phyloP scores from a whole-genome alignment of 2,329 filamentous ascomycete species.

The Botrytis deweyae region DNA sequence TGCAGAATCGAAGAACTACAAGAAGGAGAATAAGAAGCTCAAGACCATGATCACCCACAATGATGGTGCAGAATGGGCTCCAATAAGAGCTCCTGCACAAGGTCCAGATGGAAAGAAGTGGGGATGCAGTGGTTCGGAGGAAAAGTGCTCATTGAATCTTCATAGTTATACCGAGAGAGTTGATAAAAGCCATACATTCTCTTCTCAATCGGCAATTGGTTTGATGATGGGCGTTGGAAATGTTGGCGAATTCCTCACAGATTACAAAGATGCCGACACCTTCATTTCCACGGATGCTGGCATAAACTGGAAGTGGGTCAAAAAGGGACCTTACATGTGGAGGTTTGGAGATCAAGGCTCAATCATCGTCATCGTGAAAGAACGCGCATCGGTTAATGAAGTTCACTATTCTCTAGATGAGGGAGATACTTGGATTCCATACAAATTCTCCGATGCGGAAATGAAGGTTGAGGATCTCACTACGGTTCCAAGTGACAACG shows the following conservation, averaged over 20 bases:
- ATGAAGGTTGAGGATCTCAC: constrained; percentile 78
- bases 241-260: constrained; percentile 60
- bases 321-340: constrained; percentile 88
- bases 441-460: constrained; percentile 69
- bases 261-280: constrained; percentile 65
- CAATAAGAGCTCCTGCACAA: constrained; percentile 68
- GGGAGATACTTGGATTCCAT: constrained; percentile 75
- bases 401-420: constrained; percentile 79
- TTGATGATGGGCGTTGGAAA: constrained; percentile 91
- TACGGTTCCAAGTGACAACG: constrained; percentile 84
- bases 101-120: constrained; percentile 72
- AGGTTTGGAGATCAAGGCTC: constrained; percentile 95
- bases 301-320: constrained; percentile 79
- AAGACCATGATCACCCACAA: constrained; percentile 95
- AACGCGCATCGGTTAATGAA: constrained; percentile 63
- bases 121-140: constrained; percentile 61
- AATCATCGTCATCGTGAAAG: constrained; percentile 82
- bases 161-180: constrained; percentile 92
- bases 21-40: constrained; percentile 71
- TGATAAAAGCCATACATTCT: constrained; percentile 82
- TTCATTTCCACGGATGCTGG: constrained; percentile 93
- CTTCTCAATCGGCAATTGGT: constrained; percentile 82
- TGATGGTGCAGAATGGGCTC: constrained; percentile 85
- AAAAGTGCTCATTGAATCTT: constrained; percentile 82
- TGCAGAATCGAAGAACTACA: constrained; percentile 51